A percentile compares a stretch with the other conserved stretches of the same genome.
These are phyloP conservation scores for Chionographis japonica DNA, from an alignment of 106 monocot genomes.

Conservation along the genomic window DNA sequence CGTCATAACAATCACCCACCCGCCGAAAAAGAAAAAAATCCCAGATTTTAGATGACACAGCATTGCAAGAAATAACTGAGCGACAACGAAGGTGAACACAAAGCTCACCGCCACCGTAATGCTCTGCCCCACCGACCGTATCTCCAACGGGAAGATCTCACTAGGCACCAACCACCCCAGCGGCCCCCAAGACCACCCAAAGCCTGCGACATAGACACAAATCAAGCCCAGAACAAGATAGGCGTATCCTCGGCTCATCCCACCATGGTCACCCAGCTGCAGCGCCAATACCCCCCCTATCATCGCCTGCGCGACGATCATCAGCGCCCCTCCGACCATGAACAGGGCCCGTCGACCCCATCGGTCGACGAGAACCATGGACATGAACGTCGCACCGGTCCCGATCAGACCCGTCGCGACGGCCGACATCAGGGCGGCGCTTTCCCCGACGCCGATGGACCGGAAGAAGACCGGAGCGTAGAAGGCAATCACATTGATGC, in stretches of 20 bases:
- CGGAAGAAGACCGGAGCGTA: conserved; percentile 38
- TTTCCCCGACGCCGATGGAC: conserved; percentile 34
- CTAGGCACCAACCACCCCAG: conserved; percentile 31
- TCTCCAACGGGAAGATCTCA: conserved; percentile 32
- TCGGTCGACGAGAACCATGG: conserved; percentile 20
- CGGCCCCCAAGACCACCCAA: conserved; percentile 35
- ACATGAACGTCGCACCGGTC: background rate
- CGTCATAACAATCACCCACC: conserved; percentile 31
- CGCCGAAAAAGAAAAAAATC: conserved; percentile 32
- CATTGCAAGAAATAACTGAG: conserved; percentile 22
- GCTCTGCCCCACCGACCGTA: conserved; percentile 26
- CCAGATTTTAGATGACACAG: conserved; percentile 24
- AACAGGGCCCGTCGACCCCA: conserved; percentile 20
- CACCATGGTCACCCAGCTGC: conserved; percentile 16
- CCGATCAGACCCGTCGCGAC: conserved; percentile 32
- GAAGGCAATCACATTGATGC: conserved; percentile 45
- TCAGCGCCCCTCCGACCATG: conserved; percentile 24
- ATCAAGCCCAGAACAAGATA: conserved; percentile 12
- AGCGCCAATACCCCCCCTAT: conserved; percentile 14
- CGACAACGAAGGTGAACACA: conserved; percentile 22
- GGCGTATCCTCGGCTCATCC: conserved; percentile 8
- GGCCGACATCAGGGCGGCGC: conserved; percentile 34
- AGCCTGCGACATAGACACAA: conserved; percentile 20
- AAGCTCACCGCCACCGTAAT: conserved; percentile 15
- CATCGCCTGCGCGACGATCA: conserved; percentile 16